These are phyloP conservation scores for Camelina sativa DNA, from an alignment of 345 rosid genomes.

Conservation along the genomic window DNA sequence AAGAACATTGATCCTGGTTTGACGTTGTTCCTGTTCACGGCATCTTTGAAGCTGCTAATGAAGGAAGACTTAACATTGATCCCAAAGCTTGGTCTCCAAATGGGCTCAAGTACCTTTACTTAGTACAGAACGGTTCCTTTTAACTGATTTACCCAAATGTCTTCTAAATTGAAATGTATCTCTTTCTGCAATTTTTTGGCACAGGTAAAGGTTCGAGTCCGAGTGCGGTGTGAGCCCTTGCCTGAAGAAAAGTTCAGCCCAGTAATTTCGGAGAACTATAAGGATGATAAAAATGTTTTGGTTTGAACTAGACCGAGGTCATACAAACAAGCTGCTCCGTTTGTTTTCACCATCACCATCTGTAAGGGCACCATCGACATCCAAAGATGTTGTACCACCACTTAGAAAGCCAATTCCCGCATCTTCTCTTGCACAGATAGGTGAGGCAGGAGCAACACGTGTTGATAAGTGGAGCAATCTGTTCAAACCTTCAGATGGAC, in stretches of 20 bases:
- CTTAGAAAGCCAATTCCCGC: slow-evolving; percentile 36
- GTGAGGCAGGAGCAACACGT: slow-evolving; percentile 22
- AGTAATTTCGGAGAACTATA: slow-evolving; percentile 54
- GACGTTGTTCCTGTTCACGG: too few relatives aligned
- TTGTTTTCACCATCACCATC: slow-evolving; percentile 50
- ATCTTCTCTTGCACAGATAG: slow-evolving; percentile 38
- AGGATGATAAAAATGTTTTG: slow-evolving; percentile 45
- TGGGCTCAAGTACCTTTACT: slow-evolving; percentile 52
- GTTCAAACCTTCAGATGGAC: background rate
- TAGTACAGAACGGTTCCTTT: background rate
- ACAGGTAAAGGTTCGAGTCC: slow-evolving; percentile 54
- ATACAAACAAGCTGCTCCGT: slow-evolving; percentile 55
- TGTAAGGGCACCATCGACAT: slow-evolving; percentile 13
- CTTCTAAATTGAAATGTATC: background rate
- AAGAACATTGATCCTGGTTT: too few relatives aligned
- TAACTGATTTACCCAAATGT: slow-evolving; percentile 2
- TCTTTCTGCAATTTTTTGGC: slow-evolving; percentile 18
- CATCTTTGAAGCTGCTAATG: too few relatives aligned
- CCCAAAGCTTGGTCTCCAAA: slow-evolving; percentile 59
- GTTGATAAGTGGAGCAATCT: slow-evolving; percentile 41
- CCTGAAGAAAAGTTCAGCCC: slow-evolving; percentile 53
- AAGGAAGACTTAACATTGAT: slow-evolving; percentile 45
- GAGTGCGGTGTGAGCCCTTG: slow-evolving; percentile 54
- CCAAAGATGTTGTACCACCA: slow-evolving; percentile 20
- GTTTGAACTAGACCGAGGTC: slow-evolving; percentile 62